Percentiles rank a stretch among this genome's conserved stretches.
Conservation (phyloP, 2,329 filamentous ascomycete genomes). For the Davidsoniella virescens region DNA sequence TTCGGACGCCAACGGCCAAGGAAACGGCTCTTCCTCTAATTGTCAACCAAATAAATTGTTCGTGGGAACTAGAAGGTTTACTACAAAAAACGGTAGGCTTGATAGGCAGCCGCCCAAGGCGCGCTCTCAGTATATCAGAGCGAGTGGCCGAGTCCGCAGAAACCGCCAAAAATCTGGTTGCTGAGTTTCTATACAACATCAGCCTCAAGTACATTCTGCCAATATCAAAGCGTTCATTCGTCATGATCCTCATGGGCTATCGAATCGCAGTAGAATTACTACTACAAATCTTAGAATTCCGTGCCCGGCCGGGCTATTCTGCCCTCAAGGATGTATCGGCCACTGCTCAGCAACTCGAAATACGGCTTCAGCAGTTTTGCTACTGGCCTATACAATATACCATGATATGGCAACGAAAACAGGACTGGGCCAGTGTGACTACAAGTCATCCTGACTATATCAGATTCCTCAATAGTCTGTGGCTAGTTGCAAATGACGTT, state of each 20-base stretch:
- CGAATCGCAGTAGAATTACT: slow-evolving; percentile 67
- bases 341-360: slow-evolving; percentile 93
- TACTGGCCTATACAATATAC: slow-evolving; percentile 98
- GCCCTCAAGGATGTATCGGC: slow-evolving; percentile 92
- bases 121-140: slow-evolving; percentile 83
- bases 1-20: slow-evolving; percentile 60
- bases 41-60: slow-evolving; percentile 90
- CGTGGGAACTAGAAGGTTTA: slow-evolving; percentile 70
- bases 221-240: slow-evolving; percentile 53
- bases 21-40: slow-evolving; percentile 68
- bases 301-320: slow-evolving; percentile 57
- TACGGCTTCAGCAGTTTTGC: slow-evolving; percentile 91
- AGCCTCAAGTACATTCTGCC: slow-evolving; percentile 66
- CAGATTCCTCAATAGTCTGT: slow-evolving; percentile 94
- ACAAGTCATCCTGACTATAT: slow-evolving; percentile 96
- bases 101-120: slow-evolving; percentile 64
- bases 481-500: slow-evolving; percentile 96
- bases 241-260: slow-evolving; percentile 64
- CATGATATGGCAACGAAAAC: slow-evolving; percentile 73
- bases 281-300: slow-evolving; percentile 69
- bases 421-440: slow-evolving; percentile 89
- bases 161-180: slow-evolving; percentile 61
- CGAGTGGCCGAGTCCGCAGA: slow-evolving; percentile 85
- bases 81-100: slow-evolving; percentile 82
- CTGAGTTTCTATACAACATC: slow-evolving; percentile 52